Evolutionary conservation across 2,329 filamentous ascomycete genomes (phyloP), one percentile per base, ranked within the genome.

Genomic region (Pestalotiopsis sp.): DNA sequence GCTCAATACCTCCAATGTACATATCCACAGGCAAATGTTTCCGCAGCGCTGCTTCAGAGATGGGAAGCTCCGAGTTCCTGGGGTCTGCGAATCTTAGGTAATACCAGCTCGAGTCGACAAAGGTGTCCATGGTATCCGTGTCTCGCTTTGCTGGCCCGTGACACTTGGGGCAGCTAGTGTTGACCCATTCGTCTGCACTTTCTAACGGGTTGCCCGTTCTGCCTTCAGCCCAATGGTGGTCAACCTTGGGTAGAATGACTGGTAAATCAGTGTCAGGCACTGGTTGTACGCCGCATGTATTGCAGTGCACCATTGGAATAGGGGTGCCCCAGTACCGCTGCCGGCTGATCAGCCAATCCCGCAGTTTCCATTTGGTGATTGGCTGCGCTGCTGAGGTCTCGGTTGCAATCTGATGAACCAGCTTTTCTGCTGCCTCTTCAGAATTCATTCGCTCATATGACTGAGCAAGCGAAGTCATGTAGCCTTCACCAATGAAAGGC

Each of bases 41-140:
- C 70, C 86, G 83, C 13, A 88, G 88, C 12, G 85, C 85, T 20
- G 84, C 81, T n/a, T 89, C 80, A 0, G 89, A 89, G 71, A 97
- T 90, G 0, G 89, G 90, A 14, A 83, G 78, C 2, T 85, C 75
- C 14, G 83, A 72, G 72, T 96, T 95, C 20, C 89, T 83, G 1
- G 92, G 84, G 74, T 97, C 93, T 36, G 91, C 81, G 74, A 94
- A 97, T 13, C 93, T 89, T 81, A 95, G 89, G 76, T 91, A 97
- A 79, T 97, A 97, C 94, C 94, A 97, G 66, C 94, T 97, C 1
- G 94, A 97, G 80, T 97, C 94, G 70, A 97, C 94, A 80, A 97
- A 97, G 0, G 94, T 97, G 79, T 97, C 94, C 94, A 97, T 97
- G 2, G 94, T 97, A 78, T 97, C 94, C 0, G 94, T 97, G 72